Evolutionary conservation across 108 stramenopile species (phyloP).

Genomic region (Ochromonas danica): DNA sequence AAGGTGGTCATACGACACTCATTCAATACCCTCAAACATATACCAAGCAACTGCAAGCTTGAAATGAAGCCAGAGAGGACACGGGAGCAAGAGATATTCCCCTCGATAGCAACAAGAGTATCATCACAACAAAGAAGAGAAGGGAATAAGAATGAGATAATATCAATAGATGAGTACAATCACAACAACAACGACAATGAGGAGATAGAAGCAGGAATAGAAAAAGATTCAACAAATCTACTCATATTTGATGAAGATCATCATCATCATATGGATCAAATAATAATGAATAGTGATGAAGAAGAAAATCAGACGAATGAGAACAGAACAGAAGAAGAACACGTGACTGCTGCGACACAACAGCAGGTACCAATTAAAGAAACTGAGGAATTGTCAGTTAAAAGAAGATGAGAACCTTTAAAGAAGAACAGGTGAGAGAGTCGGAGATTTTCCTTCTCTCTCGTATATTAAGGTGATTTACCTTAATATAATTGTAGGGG

Average conservation of each 20-base stretch:
- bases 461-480: too few species aligned
- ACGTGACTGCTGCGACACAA: slow-evolving; percentile 13
- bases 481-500: too few species aligned
- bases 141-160: slow-evolving; percentile 17
- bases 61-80: slow-evolving; percentile 14
- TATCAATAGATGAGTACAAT: slow-evolving; percentile 17
- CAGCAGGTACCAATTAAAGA: too few species aligned
- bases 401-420: too few species aligned
- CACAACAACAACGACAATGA: slow-evolving; percentile 15
- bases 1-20: slow-evolving; percentile 5
- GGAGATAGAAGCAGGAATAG: slow-evolving; percentile 15
- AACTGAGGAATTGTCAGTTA: too few species aligned
- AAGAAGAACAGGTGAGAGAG: too few species aligned
- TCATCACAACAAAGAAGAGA: slow-evolving; percentile 16
- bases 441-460: too few species aligned
- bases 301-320: slow-evolving; percentile 16
- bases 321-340: slow-evolving; percentile 10
- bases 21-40: slow-evolving; percentile 6
- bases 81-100: slow-evolving; percentile 14
- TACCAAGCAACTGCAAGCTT: slow-evolving; percentile 15
- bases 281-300: slow-evolving; percentile 17
- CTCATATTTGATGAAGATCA: slow-evolving; percentile 17
- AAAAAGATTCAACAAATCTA: slow-evolving; percentile 17
- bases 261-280: slow-evolving; percentile 17
- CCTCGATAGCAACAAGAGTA: slow-evolving; percentile 15